Evolutionary conservation across 2,329 filamentous ascomycete genomes (phyloP).

Genomic region (Tolypocladium album): DNA sequence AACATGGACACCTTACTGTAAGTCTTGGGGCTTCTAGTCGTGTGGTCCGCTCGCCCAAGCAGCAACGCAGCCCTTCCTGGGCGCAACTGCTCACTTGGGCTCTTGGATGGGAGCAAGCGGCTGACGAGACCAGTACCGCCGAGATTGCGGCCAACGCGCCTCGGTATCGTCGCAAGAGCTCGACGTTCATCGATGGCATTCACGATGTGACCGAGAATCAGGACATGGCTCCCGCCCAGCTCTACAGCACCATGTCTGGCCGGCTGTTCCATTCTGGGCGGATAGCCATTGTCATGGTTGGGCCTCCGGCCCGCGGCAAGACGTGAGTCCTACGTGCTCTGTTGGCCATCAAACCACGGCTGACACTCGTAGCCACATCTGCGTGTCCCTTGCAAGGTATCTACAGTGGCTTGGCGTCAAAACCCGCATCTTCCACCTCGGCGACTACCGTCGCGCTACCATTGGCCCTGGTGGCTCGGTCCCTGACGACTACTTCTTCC

Average conservation of each 20-base stretch:
- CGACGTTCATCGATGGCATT: slow-evolving; percentile 93
- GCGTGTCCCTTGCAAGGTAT: slow-evolving; percentile 89
- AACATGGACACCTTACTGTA: slow-evolving; percentile 53
- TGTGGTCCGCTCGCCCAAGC: not conserved
- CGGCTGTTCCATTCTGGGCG: slow-evolving; percentile 93
- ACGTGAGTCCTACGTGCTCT: slow-evolving; percentile 47
- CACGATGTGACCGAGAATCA: slow-evolving; percentile 79
- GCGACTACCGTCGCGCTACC: slow-evolving; percentile 89
- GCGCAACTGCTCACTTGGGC: not conserved
- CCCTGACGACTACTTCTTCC: slow-evolving; percentile 95
- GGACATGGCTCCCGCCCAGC: slow-evolving; percentile 83
- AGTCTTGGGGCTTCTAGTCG: slow-evolving; percentile 18
- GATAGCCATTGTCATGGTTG: slow-evolving; percentile 95
- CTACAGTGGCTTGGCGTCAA: slow-evolving; percentile 96
- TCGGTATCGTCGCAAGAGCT: slow-evolving; percentile 83
- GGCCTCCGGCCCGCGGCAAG: slow-evolving; percentile 88
- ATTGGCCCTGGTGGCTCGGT: slow-evolving; percentile 75
- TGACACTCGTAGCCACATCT: slow-evolving; percentile 61
- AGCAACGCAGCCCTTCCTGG: not conserved
- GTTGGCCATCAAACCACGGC: not conserved
- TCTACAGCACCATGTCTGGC: slow-evolving; percentile 97
- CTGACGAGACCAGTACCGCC: slow-evolving; percentile 52
- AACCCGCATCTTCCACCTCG: slow-evolving; percentile 93
- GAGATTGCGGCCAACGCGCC: slow-evolving; percentile 87
- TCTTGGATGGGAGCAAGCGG: not conserved